phyloP scores from a whole-genome alignment of 2,329 filamentous ascomycete species.

The Byssoonygena ceratinophila region DNA sequence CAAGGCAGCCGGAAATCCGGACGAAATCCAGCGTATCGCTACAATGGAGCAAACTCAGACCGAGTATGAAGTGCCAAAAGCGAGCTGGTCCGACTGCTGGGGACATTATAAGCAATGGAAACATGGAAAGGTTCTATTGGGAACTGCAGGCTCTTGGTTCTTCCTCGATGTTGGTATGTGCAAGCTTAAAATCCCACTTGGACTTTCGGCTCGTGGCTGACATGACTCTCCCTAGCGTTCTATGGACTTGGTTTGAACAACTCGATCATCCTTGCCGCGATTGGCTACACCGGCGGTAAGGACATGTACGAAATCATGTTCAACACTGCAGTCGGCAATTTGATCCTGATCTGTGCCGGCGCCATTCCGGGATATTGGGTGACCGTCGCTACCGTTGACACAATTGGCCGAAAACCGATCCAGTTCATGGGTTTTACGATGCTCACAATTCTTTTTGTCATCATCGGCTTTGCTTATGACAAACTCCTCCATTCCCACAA shows the following conservation, averaged over 20 bases:
- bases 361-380: slow-evolving; percentile 77
- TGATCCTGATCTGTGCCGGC: slow-evolving; percentile 67
- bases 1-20: slow-evolving; percentile 51
- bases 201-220: slow-evolving; percentile 6
- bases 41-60: slow-evolving; percentile 45
- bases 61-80: slow-evolving; percentile 55
- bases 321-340: slow-evolving; percentile 66
- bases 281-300: slow-evolving; percentile 56
- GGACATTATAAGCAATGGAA: slow-evolving; percentile 60
- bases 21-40: slow-evolving; percentile 55
- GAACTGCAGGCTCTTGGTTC: slow-evolving; percentile 80
- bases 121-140: slow-evolving; percentile 61
- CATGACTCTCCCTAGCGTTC: slow-evolving; percentile 38
- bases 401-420: slow-evolving; percentile 65
- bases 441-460: slow-evolving; percentile 51
- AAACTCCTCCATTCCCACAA: slow-evolving; percentile 27
- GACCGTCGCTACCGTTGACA: slow-evolving; percentile 63
- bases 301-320: slow-evolving; percentile 59
- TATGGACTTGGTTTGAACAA: slow-evolving; percentile 68
- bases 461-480: slow-evolving; percentile 51
- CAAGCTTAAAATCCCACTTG: not conserved
- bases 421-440: slow-evolving; percentile 54
- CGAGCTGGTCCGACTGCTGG: slow-evolving; percentile 61
- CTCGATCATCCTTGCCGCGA: slow-evolving; percentile 57
- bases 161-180: slow-evolving; percentile 53